These are phyloP conservation scores for Hippophae rhamnoides DNA, from an alignment of 306 rosid genomes.

Conservation along the genomic window DNA sequence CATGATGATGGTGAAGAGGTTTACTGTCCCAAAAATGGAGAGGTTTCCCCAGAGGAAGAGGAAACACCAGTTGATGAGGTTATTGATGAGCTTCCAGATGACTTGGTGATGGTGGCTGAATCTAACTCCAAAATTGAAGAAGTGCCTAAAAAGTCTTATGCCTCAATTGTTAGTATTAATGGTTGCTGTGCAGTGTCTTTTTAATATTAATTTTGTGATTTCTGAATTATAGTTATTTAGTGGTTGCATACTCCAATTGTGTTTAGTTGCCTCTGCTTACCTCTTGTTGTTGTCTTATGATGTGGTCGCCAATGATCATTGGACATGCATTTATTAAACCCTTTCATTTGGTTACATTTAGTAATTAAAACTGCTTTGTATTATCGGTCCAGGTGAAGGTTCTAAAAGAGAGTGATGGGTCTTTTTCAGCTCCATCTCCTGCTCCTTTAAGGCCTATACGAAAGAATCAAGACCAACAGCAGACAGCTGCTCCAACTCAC, in stretches of 20 bases:
- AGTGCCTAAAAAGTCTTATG: slow-evolving; percentile 70
- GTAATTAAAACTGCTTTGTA: neutral
- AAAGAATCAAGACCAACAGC: slow-evolving; percentile 41
- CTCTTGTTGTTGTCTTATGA: too few species aligned
- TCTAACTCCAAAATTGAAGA: slow-evolving; percentile 45
- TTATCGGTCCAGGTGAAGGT: slow-evolving; percentile 41
- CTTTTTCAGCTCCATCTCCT: slow-evolving; percentile 25
- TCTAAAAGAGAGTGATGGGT: slow-evolving; percentile 36
- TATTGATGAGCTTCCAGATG: slow-evolving; percentile 53
- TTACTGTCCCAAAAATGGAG: slow-evolving; percentile 31
- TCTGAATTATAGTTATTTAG: neutral
- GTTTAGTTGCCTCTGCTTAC: too few species aligned
- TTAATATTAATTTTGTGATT: slow-evolving; percentile 1
- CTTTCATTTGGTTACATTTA: slow-evolving; percentile 4
- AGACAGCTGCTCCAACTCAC: slow-evolving; percentile 32
- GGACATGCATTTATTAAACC: too few species aligned
- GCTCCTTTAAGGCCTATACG: slow-evolving; percentile 28
- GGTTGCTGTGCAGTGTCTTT: slow-evolving; percentile 10
- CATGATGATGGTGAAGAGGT: slow-evolving; percentile 34
- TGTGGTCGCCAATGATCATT: too few species aligned
- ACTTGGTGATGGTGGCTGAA: slow-evolving; percentile 34
- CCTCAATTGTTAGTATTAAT: slow-evolving; percentile 74
- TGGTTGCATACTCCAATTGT: neutral
- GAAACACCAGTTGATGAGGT: slow-evolving; percentile 45
- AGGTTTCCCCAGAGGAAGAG: slow-evolving; percentile 36